Evolutionary conservation across 2,329 filamentous ascomycete genomes (phyloP), one percentile per base, ranked within the genome.

Genomic region (Chaetomium strumarium): DNA sequence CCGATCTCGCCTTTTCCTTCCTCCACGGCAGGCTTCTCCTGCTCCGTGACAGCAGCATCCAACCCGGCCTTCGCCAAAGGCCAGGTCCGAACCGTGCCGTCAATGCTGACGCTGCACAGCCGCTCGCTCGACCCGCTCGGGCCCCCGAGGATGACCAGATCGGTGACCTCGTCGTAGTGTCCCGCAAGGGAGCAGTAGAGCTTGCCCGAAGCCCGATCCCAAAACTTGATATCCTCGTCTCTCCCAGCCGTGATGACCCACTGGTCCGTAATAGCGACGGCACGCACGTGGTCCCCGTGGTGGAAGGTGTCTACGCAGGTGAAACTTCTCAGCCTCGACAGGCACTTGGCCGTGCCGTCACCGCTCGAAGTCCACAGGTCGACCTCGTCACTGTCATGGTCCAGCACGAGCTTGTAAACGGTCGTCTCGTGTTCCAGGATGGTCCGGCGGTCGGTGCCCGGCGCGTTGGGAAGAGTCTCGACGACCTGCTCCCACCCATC

Each of bases 361-460:
- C 90, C 90, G 55, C 90, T 96, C 6, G 91, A 87, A 8, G 92
- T 96, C 90, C 90, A 97, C 13, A 96, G 72, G 62, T 96, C 88
- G 31, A 79, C 83, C 12, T 80, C 78, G 7, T 83, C 81, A 33
- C 71, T 72, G 6, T 75, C 72, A 14, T 68, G 65, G 58, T 90
- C 86, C 62, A 95, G 95, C 17, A 80, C 73, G 13, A 97, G 72
- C 58, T 80, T 84, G 70, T 96, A 95, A 10, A 99, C 83, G 59
- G 87, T 93, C 1, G 93, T 99, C 60, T 96, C 90, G 68, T 99
- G 93, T 57, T 85, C 85, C 43, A 86, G 70, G 46, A 96, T 84
- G 64, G 69, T 77, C 59, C 71, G 76, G 54, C 70, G 75, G 53
- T 71, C 66, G 16, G 68, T 67, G 45, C 64, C 73, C 13, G 68